These are phyloP conservation scores for Coniochaeta hoffmannii DNA, from an alignment of 2,329 filamentous ascomycete genomes.

Conservation along the genomic window DNA sequence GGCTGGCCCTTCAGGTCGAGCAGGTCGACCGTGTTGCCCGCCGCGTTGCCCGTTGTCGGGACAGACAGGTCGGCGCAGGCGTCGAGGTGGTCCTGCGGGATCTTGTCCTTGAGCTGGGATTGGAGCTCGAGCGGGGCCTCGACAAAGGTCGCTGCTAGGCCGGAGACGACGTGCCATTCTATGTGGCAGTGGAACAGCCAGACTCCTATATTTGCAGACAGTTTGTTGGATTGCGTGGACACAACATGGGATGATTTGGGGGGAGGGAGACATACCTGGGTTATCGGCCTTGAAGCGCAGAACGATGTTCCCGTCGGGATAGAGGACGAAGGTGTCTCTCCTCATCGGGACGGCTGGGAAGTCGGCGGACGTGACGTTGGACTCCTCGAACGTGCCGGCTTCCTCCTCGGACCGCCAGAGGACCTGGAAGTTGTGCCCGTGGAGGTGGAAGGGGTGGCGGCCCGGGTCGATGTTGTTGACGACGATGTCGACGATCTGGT, in stretches of 20 bases:
- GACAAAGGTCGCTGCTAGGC: slow-evolving; percentile 58
- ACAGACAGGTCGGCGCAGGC: slow-evolving; percentile 38
- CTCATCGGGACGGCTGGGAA: slow-evolving; percentile 54
- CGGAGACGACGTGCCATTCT: slow-evolving; percentile 66
- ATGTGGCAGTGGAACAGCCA: slow-evolving; percentile 79
- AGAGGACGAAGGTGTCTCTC: slow-evolving; percentile 60
- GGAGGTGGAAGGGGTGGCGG: slow-evolving; percentile 71
- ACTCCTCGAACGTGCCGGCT: slow-evolving; percentile 45
- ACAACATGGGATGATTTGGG: not conserved
- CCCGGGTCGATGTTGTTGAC: slow-evolving; percentile 70
- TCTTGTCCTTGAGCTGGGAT: slow-evolving; percentile 30
- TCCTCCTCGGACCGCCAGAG: slow-evolving; percentile 53
- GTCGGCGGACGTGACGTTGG: slow-evolving; percentile 32
- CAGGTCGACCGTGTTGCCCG: slow-evolving; percentile 15
- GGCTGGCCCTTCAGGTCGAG: slow-evolving; percentile 19
- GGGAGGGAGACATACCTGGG: slow-evolving; percentile 37
- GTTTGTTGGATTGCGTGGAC: not conserved
- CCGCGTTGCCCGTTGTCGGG: slow-evolving; percentile 20
- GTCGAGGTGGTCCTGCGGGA: slow-evolving; percentile 53
- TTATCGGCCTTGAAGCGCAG: slow-evolving; percentile 62
- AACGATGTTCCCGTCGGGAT: slow-evolving; percentile 59
- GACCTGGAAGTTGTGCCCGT: slow-evolving; percentile 69
- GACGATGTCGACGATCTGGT: slow-evolving; percentile 63
- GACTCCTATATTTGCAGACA: slow-evolving; percentile 31
- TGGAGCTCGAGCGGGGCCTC: slow-evolving; percentile 59